Percentiles rank a stretch among this genome's conserved stretches.
phyloP scores from a whole-genome alignment of 2,329 filamentous ascomycete species.

The Trichophyton mentagrophytes region DNA sequence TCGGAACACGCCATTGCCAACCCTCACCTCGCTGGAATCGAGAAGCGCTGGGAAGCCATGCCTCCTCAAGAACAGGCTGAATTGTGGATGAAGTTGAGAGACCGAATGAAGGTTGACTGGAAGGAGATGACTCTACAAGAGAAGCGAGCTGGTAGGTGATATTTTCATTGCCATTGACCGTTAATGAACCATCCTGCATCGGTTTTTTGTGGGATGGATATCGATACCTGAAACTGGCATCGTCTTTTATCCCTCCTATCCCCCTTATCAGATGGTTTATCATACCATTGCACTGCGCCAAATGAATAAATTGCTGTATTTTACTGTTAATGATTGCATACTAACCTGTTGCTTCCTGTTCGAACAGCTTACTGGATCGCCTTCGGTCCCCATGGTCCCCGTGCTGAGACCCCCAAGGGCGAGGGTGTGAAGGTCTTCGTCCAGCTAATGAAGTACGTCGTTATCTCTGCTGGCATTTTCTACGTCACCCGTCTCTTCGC shows the following conservation, averaged over 20 bases:
- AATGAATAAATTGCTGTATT: neutral
- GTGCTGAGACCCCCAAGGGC: constrained; percentile 67
- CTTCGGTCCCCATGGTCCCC: constrained; percentile 91
- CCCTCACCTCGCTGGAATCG: constrained; percentile 92
- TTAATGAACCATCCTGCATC: neutral
- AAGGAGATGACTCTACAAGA: constrained; percentile 86
- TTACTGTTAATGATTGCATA: neutral
- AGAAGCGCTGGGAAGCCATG: constrained; percentile 98
- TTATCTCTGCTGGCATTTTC: constrained; percentile 59
- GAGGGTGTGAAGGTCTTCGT: constrained; percentile 68
- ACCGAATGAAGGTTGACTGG: constrained; percentile 99
- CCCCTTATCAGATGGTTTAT: neutral
- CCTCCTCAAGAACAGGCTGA: constrained; percentile 98
- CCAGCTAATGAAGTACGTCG: constrained; percentile 58
- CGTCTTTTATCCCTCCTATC: too few species aligned
- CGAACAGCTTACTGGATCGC: constrained; percentile 91
- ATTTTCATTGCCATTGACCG: neutral
- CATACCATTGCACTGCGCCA: neutral
- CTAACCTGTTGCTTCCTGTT: neutral
- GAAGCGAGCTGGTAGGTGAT: constrained; percentile 92
- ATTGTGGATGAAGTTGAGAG: constrained; percentile 94
- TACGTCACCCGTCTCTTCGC: constrained; percentile 57
- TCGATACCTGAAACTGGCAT: neutral
- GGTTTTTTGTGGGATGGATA: neutral
- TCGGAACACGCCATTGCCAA: constrained; percentile 92